A percentile compares a stretch with the other conserved stretches of the same genome.
Conservation (phyloP, 768 basidiomycete species). For the Mycena pura region DNA sequence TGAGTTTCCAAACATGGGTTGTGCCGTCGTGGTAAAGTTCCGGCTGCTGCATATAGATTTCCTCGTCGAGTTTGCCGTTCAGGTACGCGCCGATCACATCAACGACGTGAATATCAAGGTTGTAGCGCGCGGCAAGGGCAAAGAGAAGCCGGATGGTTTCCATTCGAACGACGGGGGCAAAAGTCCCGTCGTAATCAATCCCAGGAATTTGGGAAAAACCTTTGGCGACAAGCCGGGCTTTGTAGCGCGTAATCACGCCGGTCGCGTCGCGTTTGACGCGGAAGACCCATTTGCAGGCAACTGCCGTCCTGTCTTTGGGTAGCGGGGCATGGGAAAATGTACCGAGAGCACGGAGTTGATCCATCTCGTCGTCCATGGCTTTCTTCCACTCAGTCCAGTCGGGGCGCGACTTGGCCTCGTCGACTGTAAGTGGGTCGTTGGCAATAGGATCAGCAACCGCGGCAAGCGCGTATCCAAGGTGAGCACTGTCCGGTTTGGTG, state of each 20-base stretch:
- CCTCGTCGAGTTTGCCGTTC: slow-evolving; percentile 22
- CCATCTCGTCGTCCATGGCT: slow-evolving; percentile 23
- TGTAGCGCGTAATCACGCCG: slow-evolving; percentile 36
- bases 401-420: slow-evolving; percentile 28
- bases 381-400: slow-evolving; percentile 24
- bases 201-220: too few species aligned
- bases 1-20: too few species aligned
- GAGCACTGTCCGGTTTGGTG: background rate
- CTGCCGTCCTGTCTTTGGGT: slow-evolving; percentile 19
- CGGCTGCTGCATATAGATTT: slow-evolving; percentile 26
- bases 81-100: too few species aligned
- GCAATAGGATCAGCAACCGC: background rate
- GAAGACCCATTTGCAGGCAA: slow-evolving; percentile 35
- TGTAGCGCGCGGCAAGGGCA: too few species aligned
- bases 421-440: slow-evolving; percentile 9
- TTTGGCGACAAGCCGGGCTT: slow-evolving; percentile 30
- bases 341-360: slow-evolving; percentile 19
- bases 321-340: slow-evolving; percentile 27
- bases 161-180: too few species aligned
- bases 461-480: slow-evolving; percentile 22
- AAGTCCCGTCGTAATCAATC: too few species aligned
- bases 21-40: too few species aligned
- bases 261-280: slow-evolving; percentile 36
- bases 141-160: too few species aligned
- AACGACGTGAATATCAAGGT: too few species aligned